Percentiles rank a stretch among this genome's conserved stretches.
phyloP scores from a whole-genome alignment of 1,139 yeast species.

The Yamadazyma pseudoaaseri region DNA sequence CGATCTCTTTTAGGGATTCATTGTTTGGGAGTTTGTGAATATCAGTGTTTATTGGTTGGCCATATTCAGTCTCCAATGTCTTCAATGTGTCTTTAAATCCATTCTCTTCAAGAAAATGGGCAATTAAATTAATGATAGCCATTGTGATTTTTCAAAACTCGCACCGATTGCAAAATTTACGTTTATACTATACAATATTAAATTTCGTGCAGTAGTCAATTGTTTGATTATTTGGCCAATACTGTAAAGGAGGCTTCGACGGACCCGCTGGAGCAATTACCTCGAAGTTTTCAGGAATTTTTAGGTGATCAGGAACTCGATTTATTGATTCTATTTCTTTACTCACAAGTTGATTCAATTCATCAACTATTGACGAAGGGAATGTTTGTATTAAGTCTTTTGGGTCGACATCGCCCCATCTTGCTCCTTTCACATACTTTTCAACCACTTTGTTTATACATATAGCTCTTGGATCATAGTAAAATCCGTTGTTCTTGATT shows the following conservation, averaged over 20 bases:
- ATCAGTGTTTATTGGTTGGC: conserved; percentile 27
- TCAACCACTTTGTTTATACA: conserved; percentile 49
- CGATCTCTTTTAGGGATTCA: conserved; percentile 51
- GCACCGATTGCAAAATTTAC: conserved; percentile 1
- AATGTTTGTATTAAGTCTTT: background rate
- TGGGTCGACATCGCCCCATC: conserved; percentile 12
- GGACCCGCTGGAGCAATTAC: conserved; percentile 28
- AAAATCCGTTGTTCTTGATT: conserved; percentile 18
- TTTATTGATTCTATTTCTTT: conserved; percentile 19
- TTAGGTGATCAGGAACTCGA: conserved; percentile 14
- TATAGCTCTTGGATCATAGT: conserved; percentile 47
- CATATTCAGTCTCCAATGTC: conserved; percentile 48
- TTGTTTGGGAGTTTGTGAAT: conserved; percentile 17
- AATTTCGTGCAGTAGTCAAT: conserved; percentile 27
- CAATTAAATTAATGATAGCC: conserved; percentile 41
- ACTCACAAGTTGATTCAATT: conserved; percentile 18
- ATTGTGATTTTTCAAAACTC: conserved; percentile 4
- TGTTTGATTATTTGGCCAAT: conserved; percentile 42
- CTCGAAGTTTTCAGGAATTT: conserved; percentile 27
- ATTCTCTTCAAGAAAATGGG: conserved; percentile 52
- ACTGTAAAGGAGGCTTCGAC: conserved; percentile 19
- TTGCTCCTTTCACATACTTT: conserved; percentile 14
- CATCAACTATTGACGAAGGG: conserved; percentile 4
- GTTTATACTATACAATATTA: conserved; percentile 2
- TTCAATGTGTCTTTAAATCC: conserved; percentile 46